Conservation (phyloP, 768 basidiomycete genomes). For the Boletus vinaceobasis region DNA sequence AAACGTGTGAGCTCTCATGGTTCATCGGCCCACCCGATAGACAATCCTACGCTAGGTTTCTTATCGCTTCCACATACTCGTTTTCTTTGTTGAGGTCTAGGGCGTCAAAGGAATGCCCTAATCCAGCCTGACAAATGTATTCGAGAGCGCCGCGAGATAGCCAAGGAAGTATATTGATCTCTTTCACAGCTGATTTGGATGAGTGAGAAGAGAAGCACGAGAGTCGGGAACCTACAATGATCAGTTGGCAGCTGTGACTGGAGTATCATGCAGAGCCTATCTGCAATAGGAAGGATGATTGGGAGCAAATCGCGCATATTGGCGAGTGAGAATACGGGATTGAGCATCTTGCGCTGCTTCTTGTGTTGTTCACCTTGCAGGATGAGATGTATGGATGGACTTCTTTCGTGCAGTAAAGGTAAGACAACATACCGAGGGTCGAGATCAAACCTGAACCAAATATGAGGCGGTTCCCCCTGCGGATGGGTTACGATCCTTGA, state of each 20-base stretch:
- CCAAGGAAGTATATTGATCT: slow-evolving; percentile 36
- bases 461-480: slow-evolving; percentile 28
- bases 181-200: slow-evolving; percentile 18
- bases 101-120: slow-evolving; percentile 34
- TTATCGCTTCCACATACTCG: slow-evolving; percentile 30
- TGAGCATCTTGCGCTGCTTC: slow-evolving; percentile 33
- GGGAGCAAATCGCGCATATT: slow-evolving; percentile 32
- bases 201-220: not conserved
- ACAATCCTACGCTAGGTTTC: slow-evolving; percentile 28
- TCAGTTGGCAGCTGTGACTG: slow-evolving; percentile 20
- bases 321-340: slow-evolving; percentile 31
- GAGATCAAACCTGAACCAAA: slow-evolving; percentile 39
- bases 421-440: slow-evolving; percentile 31
- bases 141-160: slow-evolving; percentile 34
- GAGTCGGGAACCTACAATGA: slow-evolving; percentile 14
- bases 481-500: not conserved
- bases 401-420: not conserved
- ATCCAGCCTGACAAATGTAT: slow-evolving; percentile 32
- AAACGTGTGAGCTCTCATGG: not conserved
- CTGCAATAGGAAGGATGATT: slow-evolving; percentile 33
- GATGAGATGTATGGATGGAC: not conserved
- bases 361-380: slow-evolving; percentile 27
- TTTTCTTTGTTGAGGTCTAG: slow-evolving; percentile 24
- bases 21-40: not conserved
- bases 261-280: slow-evolving; percentile 22